Conservation (phyloP, 2,329 filamentous ascomycete species). For the Xylariales sp. region DNA sequence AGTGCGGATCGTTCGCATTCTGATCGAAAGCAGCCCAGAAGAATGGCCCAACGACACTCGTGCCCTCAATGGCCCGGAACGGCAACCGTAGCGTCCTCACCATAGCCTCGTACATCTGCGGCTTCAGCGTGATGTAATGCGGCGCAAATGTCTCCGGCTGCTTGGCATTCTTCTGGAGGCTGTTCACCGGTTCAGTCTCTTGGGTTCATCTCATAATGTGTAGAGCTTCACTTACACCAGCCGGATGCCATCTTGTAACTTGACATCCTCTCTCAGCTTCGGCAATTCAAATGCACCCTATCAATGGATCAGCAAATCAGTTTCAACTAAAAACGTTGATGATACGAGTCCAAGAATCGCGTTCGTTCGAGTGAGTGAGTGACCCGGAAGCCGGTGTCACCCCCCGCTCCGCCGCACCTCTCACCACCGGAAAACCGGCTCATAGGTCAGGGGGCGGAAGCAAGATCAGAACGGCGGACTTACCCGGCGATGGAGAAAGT, state of each 20-base stretch:
- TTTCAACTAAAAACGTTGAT: no score
- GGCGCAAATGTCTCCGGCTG: constrained; percentile 55
- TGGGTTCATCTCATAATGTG: background rate
- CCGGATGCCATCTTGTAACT: constrained; percentile 46
- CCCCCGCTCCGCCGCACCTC: no score
- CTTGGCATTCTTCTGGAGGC: constrained; percentile 51
- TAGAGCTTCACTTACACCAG: constrained; percentile 42
- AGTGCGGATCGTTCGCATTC: constrained; percentile 50
- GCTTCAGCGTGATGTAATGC: constrained; percentile 47
- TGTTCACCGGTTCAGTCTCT: constrained; percentile 22
- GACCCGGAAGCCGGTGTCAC: no score
- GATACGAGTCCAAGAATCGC: no score
- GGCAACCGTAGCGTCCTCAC: constrained; percentile 49
- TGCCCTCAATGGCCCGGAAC: constrained; percentile 53
- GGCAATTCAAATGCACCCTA: constrained; percentile 51
- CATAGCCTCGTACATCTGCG: constrained; percentile 50
- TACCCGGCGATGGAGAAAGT: constrained; percentile 49
- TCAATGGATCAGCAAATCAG: background rate
- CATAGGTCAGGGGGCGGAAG: background rate
- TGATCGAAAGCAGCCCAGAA: constrained; percentile 57
- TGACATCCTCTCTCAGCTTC: constrained; percentile 36
- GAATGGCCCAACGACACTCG: constrained; percentile 56
- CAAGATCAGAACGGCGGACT: no score
- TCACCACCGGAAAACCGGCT: background rate
- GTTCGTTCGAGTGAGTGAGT: no score